Evolutionary conservation across 140 eudicot genomes (phyloP), one percentile per base, ranked within the genome.

Genomic region (Ambrosia hybrid): DNA sequence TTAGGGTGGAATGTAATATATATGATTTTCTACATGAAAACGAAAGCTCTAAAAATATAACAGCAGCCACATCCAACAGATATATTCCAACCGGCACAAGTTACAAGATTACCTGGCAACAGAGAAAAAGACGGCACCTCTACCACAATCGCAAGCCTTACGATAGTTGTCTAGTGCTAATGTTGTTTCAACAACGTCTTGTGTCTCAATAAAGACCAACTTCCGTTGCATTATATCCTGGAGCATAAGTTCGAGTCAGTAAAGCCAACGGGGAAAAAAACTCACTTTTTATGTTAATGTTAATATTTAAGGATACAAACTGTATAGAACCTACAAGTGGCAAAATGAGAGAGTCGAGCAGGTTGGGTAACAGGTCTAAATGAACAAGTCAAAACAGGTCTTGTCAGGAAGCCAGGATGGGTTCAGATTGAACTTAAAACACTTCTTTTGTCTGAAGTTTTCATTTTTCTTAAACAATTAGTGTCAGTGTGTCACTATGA

Each of bases 171-270:
- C 99, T 39, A 94, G 80, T 53, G 99, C 99, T 83, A 94, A 78
- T 21, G 99, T 94, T 55, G 99, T 94, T 83, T 94, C 99, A 75
- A 94, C 97, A 49, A 94, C 97, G 85, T 94, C 99, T 71, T 94
- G 99, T 45, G 99, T 94, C 95, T 94, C 99, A 72, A 94, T 90
- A 79, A 94, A 94, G 26, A 94, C 99, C 48, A 91, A 91, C 63
- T 94, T 94, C 64, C 90, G 95, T 80, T 94, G 97, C 99, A 94
- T 94, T 83, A 94, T 88, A 45, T 94, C 99, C 99, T 94, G 88
- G 43, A 72, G 33, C 16, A 79, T 62, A 57, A 55, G 33, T 38
- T 12, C n/a, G 14, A 30, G 12, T 61, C 63, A 72, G 64, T 58
- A 51, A 69, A 11, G n/a, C 17, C 55, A 46, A 57, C 33, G 4